Evolutionary conservation across 352 stramenopile species (phyloP).

Genomic region (Globisporangium barbulae): DNA sequence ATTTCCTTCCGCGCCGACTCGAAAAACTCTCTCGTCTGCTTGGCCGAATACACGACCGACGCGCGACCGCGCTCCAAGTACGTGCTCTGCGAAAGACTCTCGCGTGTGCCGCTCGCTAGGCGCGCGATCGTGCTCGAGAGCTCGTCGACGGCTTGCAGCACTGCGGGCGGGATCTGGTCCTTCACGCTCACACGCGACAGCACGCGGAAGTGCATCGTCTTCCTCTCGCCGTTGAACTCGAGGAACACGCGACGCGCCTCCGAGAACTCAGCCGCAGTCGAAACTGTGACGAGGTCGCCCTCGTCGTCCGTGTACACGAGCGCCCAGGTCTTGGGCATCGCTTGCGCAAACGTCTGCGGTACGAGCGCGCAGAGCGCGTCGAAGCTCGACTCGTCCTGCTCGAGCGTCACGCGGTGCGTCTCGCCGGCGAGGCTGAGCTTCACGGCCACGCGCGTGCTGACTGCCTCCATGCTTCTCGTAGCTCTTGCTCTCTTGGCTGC

Average conservation of each 20-base stretch:
- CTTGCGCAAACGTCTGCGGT: constrained; percentile 30
- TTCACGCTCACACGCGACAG: constrained; percentile 40
- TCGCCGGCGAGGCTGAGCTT: constrained; percentile 55
- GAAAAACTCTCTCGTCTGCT: constrained; percentile 44
- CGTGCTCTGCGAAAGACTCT: constrained; percentile 26
- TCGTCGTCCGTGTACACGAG: constrained; percentile 75
- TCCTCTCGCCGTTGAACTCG: constrained; percentile 23
- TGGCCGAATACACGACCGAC: constrained; percentile 44
- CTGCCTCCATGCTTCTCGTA: neutral
- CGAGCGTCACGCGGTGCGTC: constrained; percentile 42
- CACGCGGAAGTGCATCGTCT: constrained; percentile 58
- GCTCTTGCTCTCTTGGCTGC: neutral
- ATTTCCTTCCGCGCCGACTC: constrained; percentile 42
- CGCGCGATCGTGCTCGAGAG: constrained; percentile 35
- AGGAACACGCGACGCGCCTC: constrained; percentile 57
- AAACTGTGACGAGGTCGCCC: constrained; percentile 60
- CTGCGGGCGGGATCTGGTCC: constrained; percentile 38
- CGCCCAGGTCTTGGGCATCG: constrained; percentile 29
- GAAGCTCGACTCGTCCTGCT: constrained; percentile 35
- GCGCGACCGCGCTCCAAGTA: constrained; percentile 50
- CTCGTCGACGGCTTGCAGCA: constrained; percentile 48
- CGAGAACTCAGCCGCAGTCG: constrained; percentile 42
- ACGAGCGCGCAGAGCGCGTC: constrained; percentile 40
- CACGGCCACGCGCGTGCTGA: constrained; percentile 27
- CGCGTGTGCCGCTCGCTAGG: constrained; percentile 29